Percentiles rank a stretch among this genome's conserved stretches.
These are phyloP conservation scores for Fusarium euwallaceae DNA, from an alignment of 2,329 filamentous ascomycete genomes.

Conservation along the genomic window DNA sequence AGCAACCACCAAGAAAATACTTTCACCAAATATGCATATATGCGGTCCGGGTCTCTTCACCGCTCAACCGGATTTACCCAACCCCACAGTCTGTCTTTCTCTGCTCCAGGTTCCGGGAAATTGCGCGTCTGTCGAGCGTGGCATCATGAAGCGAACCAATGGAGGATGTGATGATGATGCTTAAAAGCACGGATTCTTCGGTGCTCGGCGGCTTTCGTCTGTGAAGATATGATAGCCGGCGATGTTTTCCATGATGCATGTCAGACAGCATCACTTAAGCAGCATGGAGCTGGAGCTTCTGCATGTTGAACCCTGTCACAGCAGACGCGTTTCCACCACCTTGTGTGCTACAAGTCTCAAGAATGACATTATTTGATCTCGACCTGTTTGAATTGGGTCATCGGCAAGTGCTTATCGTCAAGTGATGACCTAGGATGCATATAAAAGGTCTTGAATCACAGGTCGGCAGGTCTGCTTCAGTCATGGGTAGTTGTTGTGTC, in stretches of 20 bases:
- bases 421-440: background rate
- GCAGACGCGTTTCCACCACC: background rate
- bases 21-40: conserved; percentile 31
- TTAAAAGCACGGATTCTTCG: background rate
- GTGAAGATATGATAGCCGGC: background rate
- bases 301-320: background rate
- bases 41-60: conserved; percentile 36
- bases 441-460: background rate
- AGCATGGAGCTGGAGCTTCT: background rate
- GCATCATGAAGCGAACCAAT: conserved; percentile 30
- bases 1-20: background rate
- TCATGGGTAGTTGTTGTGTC: background rate
- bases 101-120: conserved; percentile 29
- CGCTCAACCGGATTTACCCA: conserved; percentile 41
- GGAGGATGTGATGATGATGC: background rate
- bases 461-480: background rate
- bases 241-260: background rate
- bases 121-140: conserved; percentile 18
- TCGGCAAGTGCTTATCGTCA: background rate
- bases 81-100: conserved; percentile 15
- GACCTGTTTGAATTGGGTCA: background rate
- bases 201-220: background rate
- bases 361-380: background rate
- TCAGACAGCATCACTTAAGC: background rate
- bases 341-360: background rate